Evolutionary conservation across 768 basidiomycete species (phyloP), one percentile per base, ranked within the genome.

Genomic region (Leccinum rimulosum): DNA sequence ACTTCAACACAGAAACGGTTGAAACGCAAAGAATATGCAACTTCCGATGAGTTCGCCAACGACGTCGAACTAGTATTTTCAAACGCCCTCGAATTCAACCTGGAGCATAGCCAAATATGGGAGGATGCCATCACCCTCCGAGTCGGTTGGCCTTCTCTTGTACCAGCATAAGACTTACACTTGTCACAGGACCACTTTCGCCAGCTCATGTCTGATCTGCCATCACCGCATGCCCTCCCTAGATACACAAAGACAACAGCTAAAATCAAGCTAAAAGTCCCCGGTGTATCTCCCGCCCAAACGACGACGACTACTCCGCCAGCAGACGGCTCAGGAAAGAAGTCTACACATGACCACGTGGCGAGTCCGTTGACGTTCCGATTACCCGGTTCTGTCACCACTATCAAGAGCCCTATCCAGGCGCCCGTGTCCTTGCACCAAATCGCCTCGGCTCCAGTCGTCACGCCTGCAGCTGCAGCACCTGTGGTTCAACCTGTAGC

Each of bases 61-160:
- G 95, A 98, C 59, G 88, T 95, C 14, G 92, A 95, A 66, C 81
- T 95, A 45, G 89, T 98, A 27, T 96, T 95, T 74, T 82, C 85
- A 7, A 98, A 98, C 70, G 95, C 94, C 10, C 79, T 92, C 70
- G 74, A 82, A 58, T 98, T 95, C 75, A 98, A 98, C 65, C 86
- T 84, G 67, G 94, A 96, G 30, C 85, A 89, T 67, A 91, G 88
- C 28, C 81, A 74, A 56, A 90, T 94, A 30, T 93, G 89, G 87
- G 85, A 90, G 64, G 90, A 92, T 65, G 91, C 92, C 19, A 69
- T 80, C 19, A 72, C 76, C 3, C 80, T 94, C 27, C 79, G 85
- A 66, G 91, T 91, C 70, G 36, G 80, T 75, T 50, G 30, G 52
- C 6, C 50, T 45, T 56, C 40, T 38, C 19, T 53, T 51, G 22